A percentile compares a stretch with the other conserved stretches of the same genome.
phyloP scores from a whole-genome alignment of 495 filamentous ascomycete species.

The Wilcoxina mikolae region DNA sequence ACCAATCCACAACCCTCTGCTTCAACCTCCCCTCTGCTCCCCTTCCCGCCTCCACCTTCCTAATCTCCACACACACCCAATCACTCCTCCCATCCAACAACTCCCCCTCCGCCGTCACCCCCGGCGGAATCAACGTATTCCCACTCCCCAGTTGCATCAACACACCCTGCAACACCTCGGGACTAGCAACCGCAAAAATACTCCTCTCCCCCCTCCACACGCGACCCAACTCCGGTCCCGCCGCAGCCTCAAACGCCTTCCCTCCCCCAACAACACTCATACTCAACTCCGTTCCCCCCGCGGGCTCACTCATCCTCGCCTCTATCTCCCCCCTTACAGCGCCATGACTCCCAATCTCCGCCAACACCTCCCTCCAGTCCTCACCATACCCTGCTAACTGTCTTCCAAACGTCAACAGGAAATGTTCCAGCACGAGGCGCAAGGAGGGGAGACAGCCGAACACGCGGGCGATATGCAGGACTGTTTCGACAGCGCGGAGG shows the following conservation, averaged over 20 bases:
- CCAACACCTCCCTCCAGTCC: not conserved
- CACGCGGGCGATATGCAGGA: not conserved
- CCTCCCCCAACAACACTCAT: not conserved
- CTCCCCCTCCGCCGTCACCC: not conserved
- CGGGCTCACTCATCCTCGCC: not conserved
- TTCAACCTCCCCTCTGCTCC: not conserved
- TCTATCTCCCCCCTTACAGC: not conserved
- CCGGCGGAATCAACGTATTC: not conserved
- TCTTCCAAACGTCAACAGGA: not conserved
- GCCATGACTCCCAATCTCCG: not conserved
- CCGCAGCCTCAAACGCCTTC: not conserved
- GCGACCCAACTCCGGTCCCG: not conserved
- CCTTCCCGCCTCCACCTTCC: not conserved
- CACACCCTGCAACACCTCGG: not conserved
- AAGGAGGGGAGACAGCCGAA: not conserved
- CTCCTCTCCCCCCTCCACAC: not conserved
- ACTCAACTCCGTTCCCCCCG: not conserved
- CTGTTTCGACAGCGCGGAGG: not conserved
- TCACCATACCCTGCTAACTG: not conserved
- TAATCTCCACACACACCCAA: not conserved
- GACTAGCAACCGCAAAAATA: not conserved
- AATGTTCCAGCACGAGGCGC: not conserved
- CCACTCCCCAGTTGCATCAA: not conserved
- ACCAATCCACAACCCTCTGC: not conserved
- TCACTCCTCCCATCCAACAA: not conserved